Evolutionary conservation across 2,329 filamentous ascomycete genomes (phyloP), one percentile per base, ranked within the genome.

Genomic region (Fusarium piperis): DNA sequence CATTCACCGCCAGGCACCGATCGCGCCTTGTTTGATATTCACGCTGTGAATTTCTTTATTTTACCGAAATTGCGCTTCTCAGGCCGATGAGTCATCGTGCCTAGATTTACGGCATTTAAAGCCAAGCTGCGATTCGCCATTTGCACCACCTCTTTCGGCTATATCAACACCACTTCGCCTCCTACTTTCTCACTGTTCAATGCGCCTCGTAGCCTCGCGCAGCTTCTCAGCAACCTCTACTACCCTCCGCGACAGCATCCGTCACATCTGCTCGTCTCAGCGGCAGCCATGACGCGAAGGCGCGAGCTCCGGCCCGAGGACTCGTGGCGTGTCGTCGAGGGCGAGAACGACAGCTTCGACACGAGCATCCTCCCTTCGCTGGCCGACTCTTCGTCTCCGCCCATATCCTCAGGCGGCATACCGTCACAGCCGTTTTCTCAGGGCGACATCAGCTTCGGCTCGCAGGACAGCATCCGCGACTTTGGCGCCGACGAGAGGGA

Each of bases 271-370:
- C 20, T 44, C 13, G 39, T 44, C 20, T 44, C 4, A 44, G 20
- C 13, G 52, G 65, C 33, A 65, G 62, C 15, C 51, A 77, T 77
- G 76, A 67, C 64, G 65, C 67, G 70, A 64, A 65, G 68, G 20
- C 73, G 73, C 68, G 68, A 74, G 60, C 62, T 76, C 63, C 62
- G 75, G 36, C 82, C 88, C 44, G 86, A 88, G 69, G 84, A 85
- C 70, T 90, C 88, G 20, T 90, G 88, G 88, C 88, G 88, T 72
- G 84, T 90, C 80, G 87, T 90, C 13, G 88, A 90, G 64, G 87
- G 86, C 75, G 88, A 89, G 62, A 85, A 89, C 77, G 88, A 90
- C 75, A 89, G 87, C 74, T 90, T 90, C 76, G 88, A 89, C 72
- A 88, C 87, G 7, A 85, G 85, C 11, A 81, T 89, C 60, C 79